Evolutionary conservation across 177 flowering plant species (phyloP).

Genomic region (Telopea speciosissima): DNA sequence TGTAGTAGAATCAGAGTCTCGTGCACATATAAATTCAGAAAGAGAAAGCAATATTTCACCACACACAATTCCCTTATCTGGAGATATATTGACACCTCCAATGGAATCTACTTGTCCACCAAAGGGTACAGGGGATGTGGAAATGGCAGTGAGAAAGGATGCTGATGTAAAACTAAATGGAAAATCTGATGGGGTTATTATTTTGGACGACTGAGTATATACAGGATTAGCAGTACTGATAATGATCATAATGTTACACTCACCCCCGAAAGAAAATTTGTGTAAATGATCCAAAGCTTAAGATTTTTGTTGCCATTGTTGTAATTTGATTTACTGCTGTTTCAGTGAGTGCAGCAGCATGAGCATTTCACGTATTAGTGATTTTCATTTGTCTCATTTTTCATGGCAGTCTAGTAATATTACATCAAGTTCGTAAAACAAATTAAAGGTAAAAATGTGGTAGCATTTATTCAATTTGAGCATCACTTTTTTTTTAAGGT

Average conservation of each 20-base stretch:
- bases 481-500: no score
- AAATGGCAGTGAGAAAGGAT: conserved; percentile 18
- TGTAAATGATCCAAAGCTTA: not conserved
- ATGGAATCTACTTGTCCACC: conserved; percentile 3
- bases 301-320: not conserved
- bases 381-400: no score
- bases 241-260: no score
- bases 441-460: no score
- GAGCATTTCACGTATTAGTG: no score
- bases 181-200: conserved; percentile 20
- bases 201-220: conserved; percentile 29
- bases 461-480: no score
- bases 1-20: conserved; percentile 9
- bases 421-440: no score
- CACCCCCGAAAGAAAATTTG: no score
- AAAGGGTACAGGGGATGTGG: conserved; percentile 14
- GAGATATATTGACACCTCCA: not conserved
- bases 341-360: no score
- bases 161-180: conserved; percentile 4
- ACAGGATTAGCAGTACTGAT: not conserved
- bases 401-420: no score
- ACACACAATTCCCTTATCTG: not conserved
- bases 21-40: conserved; percentile 11
- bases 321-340: not conserved
- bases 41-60: conserved; percentile 5